These are phyloP conservation scores for Ganoderma multipileum DNA, from an alignment of 1,284 basidiomycete species.

Conservation along the genomic window DNA sequence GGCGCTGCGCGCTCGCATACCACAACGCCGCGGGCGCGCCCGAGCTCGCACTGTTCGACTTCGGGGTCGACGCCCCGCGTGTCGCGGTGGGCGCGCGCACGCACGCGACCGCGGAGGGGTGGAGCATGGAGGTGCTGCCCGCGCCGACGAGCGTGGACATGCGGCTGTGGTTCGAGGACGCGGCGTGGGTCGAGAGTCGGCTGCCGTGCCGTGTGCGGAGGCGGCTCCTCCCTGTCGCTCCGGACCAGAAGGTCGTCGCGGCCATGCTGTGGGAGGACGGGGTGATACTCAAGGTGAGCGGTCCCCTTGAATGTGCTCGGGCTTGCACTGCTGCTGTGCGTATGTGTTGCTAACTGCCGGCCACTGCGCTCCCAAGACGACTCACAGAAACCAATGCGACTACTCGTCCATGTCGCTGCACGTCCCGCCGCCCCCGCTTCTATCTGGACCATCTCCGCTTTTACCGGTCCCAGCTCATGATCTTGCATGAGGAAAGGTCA, in stretches of 20 bases:
- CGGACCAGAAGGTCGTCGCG: neutral
- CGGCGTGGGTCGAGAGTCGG: neutral
- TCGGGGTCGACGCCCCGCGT: neutral
- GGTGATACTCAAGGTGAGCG: slow-evolving; percentile 10
- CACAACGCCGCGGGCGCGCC: neutral
- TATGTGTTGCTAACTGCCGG: neutral
- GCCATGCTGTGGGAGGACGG: slow-evolving; percentile 15
- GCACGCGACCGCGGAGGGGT: neutral
- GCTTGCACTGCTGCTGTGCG: neutral
- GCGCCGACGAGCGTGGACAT: slow-evolving; percentile 5
- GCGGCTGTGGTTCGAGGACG: slow-evolving; percentile 4
- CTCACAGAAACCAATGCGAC: neutral
- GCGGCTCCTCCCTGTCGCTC: neutral
- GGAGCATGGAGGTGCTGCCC: neutral
- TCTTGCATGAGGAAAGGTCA: neutral
- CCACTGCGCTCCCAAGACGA: neutral
- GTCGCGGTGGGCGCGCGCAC: too few species aligned
- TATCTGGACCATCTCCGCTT: neutral
- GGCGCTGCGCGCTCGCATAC: slow-evolving; percentile 8
- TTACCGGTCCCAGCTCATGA: neutral
- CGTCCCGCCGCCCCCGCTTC: neutral
- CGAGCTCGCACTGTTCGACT: slow-evolving; percentile 10
- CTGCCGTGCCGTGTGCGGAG: slow-evolving; percentile 8
- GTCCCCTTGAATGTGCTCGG: neutral
- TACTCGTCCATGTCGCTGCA: slow-evolving; percentile 1